Base-by-base conservation (phyloP, 2,329 filamentous ascomycete species). In the Colletotrichum gloeosporioides region DNA sequence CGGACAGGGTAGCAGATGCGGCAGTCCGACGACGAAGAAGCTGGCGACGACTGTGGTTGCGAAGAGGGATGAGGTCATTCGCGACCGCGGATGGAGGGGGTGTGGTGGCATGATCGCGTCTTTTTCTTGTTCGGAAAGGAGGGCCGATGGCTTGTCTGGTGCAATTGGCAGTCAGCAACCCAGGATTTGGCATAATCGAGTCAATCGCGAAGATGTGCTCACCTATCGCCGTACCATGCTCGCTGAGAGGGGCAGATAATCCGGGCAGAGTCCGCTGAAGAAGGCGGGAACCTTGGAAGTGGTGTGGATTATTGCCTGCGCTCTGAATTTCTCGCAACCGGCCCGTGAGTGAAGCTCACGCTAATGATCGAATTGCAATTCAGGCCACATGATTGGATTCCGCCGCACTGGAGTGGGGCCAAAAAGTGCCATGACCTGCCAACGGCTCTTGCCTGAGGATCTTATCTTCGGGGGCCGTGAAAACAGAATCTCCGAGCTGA, bases 51-150 rank as follows among this genome's bases (percentile, higher is more conserved):
- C 91, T 2, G 96, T 99, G n/a, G 94, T 95, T 67, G 95, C 96
- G 88, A 99, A 99, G 77, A 99, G 93, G 62, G 96, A 97, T 73
- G 95, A 96, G 80, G 97, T 99, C 88, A 95, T 95, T 81, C 95
- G 93, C 80, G 96, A 99, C 85, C 96, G 93, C 39, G 97, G 97
- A 85, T 99, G 97, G 57, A 99, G 93, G 59, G 74, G 74, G 86
- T 96, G 94, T 77, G 95, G 95, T 81, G 95, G 93, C 95, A 97
- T 97, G 83, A 82, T 86, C 71, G 78, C 71, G 68, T 25, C 15
- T 59, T 72, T 66, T 65, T 61, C 64, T 59, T 27, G 55, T 67
- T 71, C 29, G 66, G 71, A 69, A 78, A 69, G 66, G 67, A 68
- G 74, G 59, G 55, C 53, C 57, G 10, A 13, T 55, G 31, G 36